These are phyloP conservation scores for Myrmaecium sp. DNA, from an alignment of 2,329 filamentous ascomycete species.

Conservation along the genomic window DNA sequence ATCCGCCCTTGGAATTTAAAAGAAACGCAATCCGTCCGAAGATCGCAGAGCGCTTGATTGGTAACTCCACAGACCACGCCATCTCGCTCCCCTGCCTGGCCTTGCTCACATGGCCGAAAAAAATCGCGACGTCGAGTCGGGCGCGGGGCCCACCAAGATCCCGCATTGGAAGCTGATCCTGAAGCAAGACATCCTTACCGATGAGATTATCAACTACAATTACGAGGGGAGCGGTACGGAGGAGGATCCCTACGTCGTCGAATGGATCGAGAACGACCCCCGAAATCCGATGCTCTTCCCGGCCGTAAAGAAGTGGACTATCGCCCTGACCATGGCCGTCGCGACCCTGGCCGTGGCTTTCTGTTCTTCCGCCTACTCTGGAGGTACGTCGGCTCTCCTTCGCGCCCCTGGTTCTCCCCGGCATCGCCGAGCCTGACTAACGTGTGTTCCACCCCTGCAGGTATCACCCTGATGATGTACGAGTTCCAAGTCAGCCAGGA, in stretches of 20 bases:
- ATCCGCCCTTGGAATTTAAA: not conserved
- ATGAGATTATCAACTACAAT: constrained; percentile 20
- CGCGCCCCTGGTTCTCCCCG: not conserved
- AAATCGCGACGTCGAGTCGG: constrained; percentile 4
- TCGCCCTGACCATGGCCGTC: constrained; percentile 23
- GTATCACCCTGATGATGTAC: constrained; percentile 19
- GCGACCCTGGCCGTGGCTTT: constrained; percentile 27
- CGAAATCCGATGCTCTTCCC: constrained; percentile 26
- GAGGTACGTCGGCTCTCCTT: constrained; percentile 11
- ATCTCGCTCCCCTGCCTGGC: not conserved
- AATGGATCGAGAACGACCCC: constrained; percentile 30
- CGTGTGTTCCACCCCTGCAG: constrained; percentile 8
- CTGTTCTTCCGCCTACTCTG: constrained; percentile 24
- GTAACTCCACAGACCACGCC: not conserved
- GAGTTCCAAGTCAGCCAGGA: constrained; percentile 23
- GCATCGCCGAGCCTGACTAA: not conserved
- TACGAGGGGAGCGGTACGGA: constrained; percentile 27
- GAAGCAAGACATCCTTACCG: constrained; percentile 20
- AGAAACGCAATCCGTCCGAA: not conserved
- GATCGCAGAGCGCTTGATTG: constrained; percentile 1
- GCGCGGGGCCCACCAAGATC: constrained; percentile 7
- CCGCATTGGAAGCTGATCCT: constrained; percentile 19
- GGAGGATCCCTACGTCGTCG: constrained; percentile 28
- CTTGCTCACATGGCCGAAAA: not conserved
- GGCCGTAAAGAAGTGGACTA: constrained; percentile 24